A percentile compares a stretch with the other conserved stretches of the same genome.
Evolutionary conservation across 1,139 yeast species (phyloP).

Genomic region (Lodderomyces beijingensis): DNA sequence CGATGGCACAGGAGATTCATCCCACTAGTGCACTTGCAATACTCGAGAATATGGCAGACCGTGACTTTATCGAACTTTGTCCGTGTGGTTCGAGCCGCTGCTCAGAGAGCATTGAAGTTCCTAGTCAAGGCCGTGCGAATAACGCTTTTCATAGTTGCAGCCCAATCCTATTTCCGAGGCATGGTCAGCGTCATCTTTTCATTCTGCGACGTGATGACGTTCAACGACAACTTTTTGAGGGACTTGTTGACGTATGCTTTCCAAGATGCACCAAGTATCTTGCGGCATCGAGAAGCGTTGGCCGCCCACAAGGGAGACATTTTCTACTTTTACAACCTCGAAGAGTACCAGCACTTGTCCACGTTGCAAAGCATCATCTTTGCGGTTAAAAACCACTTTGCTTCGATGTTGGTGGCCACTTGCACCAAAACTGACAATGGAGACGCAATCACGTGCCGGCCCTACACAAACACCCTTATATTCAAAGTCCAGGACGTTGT

Average conservation of each 20-base stretch:
- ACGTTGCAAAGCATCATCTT: constrained; percentile 7
- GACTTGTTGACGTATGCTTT: constrained; percentile 28
- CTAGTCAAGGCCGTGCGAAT: constrained; percentile 16
- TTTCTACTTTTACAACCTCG: constrained; percentile 13
- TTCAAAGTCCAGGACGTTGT: constrained; percentile 27
- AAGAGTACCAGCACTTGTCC: constrained; percentile 8
- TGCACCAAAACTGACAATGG: constrained; percentile 9
- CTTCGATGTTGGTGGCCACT: constrained; percentile 7
- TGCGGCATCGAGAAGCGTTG: constrained; percentile 13
- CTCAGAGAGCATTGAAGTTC: constrained; percentile 6
- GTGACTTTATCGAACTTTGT: constrained; percentile 10
- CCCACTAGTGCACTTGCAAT: constrained; percentile 29
- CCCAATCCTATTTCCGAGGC: constrained; percentile 17
- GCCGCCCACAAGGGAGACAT: constrained; percentile 12
- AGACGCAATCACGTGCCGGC: constrained; percentile 5
- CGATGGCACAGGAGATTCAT: constrained; percentile 18
- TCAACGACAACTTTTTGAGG: constrained; percentile 24
- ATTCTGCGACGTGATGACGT: constrained; percentile 30
- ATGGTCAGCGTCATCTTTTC: constrained; percentile 17
- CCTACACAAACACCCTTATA: constrained; percentile 18
- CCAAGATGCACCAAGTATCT: constrained; percentile 15
- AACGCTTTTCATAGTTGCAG: constrained; percentile 18
- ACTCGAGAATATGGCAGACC: constrained; percentile 22
- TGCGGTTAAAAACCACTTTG: constrained; percentile 7
- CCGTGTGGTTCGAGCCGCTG: constrained; percentile 1